phyloP scores from a whole-genome alignment of 129 eudicot genomes.

The Helianthus tuberosus region DNA sequence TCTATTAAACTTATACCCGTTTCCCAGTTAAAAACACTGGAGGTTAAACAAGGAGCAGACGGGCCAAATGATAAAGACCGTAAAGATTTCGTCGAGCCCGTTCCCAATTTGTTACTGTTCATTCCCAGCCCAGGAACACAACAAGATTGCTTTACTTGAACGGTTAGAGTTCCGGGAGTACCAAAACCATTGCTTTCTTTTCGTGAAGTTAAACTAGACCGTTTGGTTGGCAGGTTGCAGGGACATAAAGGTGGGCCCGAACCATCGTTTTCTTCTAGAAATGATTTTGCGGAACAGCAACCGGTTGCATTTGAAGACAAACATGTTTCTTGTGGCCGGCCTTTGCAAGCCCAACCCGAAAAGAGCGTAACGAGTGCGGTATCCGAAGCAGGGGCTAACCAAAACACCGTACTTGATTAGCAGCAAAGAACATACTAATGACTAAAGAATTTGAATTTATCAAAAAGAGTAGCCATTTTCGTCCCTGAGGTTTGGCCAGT shows the following conservation, averaged over 20 bases:
- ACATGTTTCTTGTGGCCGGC: conserved; percentile 66
- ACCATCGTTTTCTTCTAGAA: conserved; percentile 36
- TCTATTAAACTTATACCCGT: conserved; percentile 62
- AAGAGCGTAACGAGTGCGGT: conserved; percentile 89
- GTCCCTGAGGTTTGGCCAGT: too few species aligned
- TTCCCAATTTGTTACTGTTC: conserved; percentile 55
- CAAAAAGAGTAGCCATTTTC: too few species aligned
- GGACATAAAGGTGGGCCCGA: conserved; percentile 32
- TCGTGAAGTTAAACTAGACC: conserved; percentile 36
- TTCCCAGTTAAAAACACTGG: conserved; percentile 96
- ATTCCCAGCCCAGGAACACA: conserved; percentile 97
- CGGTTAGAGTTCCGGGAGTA: conserved; percentile 24
- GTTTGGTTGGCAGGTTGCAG: conserved; percentile 52
- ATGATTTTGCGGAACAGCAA: conserved; percentile 67
- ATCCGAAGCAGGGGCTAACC: conserved; percentile 90
- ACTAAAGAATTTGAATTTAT: background rate
- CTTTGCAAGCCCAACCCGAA: conserved; percentile 99
- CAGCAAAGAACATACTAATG: conserved; percentile 10
- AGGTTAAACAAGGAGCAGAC: conserved; percentile 76
- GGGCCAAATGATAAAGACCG: conserved; percentile 86
- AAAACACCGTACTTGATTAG: conserved; percentile 23
- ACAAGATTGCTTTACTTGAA: conserved; percentile 68
- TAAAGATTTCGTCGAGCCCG: conserved; percentile 70
- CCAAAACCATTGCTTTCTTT: conserved; percentile 40
- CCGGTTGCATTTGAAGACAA: conserved; percentile 61